Base-by-base conservation (phyloP, 108 stramenopile genomes). In the Nitzschia sp. region DNA sequence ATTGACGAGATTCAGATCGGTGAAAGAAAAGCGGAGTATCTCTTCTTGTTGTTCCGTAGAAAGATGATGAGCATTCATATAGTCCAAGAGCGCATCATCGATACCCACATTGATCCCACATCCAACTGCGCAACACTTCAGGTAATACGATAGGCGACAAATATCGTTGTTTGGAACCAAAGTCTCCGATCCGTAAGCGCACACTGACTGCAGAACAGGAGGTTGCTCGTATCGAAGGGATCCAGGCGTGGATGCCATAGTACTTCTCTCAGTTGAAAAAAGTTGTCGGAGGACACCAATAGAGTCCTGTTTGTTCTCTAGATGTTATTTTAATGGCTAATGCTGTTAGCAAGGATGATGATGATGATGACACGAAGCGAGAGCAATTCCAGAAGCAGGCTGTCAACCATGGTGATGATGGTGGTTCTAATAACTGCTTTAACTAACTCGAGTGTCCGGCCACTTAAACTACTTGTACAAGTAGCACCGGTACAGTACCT, bases 71-170 rank as follows among this genome's bases (percentile, higher is more conserved):
- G 68, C 68, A 34, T 48, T 28, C 46, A 59, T 48, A 53, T 69
- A 69, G 22, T 69, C 68, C 5, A 69, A 3, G 15, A 69, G 68
- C n/a, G 47, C 36, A 1, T 54, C 53, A 1, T 54, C 54, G n/a
- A 67, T 55, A 8, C 45, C 45, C 3, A 59, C 30, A 25, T 34
- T 35, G 1, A 69, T 69, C 1, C 68, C 68, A 27, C 68, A 69
- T 19, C 68, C 68, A 16, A 69, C 47, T 2, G 44, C 48, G 29
- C 68, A 69, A 27, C 68, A 69, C 35, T 69, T 69, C 32, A 69
- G 58, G 29, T 69, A 69, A 45, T 69, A 69, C 9, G 68, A 69
- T 11, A 69, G 58, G 9, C 68, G 68, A 34, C 68, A 69, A 30
- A 69, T 58, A 23, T 69, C 68, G 46, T 59, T 45, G 58, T 69